Percentiles rank a stretch among this genome's conserved stretches.
Evolutionary conservation across 2,329 filamentous ascomycete genomes (phyloP).

Genomic region (Colletotrichum tropicicola): DNA sequence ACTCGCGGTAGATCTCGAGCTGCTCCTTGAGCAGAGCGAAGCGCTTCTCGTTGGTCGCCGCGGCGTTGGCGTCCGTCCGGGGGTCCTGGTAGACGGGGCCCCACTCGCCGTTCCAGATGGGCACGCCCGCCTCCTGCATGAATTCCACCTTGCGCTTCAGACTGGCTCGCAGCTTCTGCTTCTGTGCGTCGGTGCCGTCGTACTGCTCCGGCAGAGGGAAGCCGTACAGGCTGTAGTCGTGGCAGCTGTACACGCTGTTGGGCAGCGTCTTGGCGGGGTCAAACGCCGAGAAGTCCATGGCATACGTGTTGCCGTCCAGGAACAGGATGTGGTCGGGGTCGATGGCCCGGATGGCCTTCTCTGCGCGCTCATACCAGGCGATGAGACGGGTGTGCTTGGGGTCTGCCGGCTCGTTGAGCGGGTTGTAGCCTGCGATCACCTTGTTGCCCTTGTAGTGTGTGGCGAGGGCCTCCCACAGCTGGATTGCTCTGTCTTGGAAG

Average conservation of each 20-base stretch:
- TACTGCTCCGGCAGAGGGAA: slow-evolving; percentile 54
- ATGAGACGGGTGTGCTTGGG: slow-evolving; percentile 41
- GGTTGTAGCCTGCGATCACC: slow-evolving; percentile 52
- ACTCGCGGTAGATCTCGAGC: slow-evolving; percentile 45
- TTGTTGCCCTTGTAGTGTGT: slow-evolving; percentile 51
- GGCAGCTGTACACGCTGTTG: slow-evolving; percentile 60
- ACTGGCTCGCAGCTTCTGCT: slow-evolving; percentile 46
- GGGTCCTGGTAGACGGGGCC: slow-evolving; percentile 57
- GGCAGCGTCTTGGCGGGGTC: slow-evolving; percentile 49
- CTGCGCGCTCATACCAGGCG: slow-evolving; percentile 45
- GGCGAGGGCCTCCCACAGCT: slow-evolving; percentile 53
- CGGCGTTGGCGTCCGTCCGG: slow-evolving; percentile 45
- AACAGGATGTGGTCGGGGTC: slow-evolving; percentile 54
- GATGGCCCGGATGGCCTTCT: slow-evolving; percentile 42
- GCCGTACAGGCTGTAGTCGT: slow-evolving; percentile 62
- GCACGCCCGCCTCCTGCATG: slow-evolving; percentile 49
- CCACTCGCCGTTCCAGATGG: slow-evolving; percentile 62
- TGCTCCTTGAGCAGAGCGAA: slow-evolving; percentile 53
- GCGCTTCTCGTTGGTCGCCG: slow-evolving; percentile 49
- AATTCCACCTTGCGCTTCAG: slow-evolving; percentile 54
- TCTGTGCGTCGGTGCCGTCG: slow-evolving; percentile 50
- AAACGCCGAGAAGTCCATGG: slow-evolving; percentile 58
- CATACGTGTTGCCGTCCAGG: slow-evolving; percentile 56
- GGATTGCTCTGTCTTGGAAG: slow-evolving; percentile 54
- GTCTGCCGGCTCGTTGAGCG: slow-evolving; percentile 33